Conservation (phyloP, 495 filamentous ascomycete species). For the Chaetomium cochliodes region DNA sequence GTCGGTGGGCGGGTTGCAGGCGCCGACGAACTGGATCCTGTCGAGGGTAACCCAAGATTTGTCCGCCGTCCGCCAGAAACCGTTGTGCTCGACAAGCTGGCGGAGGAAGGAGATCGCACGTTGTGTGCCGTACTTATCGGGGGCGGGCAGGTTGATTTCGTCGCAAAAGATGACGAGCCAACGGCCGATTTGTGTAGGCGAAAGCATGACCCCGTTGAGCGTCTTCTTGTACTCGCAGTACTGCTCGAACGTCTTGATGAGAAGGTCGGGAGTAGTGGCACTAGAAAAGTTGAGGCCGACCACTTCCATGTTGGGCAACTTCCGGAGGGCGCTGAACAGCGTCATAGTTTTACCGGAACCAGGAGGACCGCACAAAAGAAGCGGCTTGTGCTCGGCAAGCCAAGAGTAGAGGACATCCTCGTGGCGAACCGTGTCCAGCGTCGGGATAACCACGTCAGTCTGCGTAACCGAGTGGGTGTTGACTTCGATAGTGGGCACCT, state of each 20-base stretch:
- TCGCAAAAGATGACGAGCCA: slow-evolving; percentile 99
- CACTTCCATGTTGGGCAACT: slow-evolving; percentile 96
- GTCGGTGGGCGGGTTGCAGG: slow-evolving; percentile 98
- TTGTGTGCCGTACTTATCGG: slow-evolving; percentile 96
- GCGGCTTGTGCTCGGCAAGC: slow-evolving; percentile 96
- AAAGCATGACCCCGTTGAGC: slow-evolving; percentile 90
- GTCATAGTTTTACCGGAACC: slow-evolving; percentile 99
- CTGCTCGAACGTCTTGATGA: slow-evolving; percentile 98
- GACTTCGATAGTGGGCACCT: slow-evolving; percentile 91
- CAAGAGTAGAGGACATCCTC: slow-evolving; percentile 98
- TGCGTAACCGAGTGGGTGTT: slow-evolving; percentile 97
- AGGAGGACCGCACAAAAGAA: slow-evolving; percentile 93
- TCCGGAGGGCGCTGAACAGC: slow-evolving; percentile 91
- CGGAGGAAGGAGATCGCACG: slow-evolving; percentile 94
- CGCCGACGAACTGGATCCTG: slow-evolving; percentile 97
- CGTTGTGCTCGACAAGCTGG: slow-evolving; percentile 96
- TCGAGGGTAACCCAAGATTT: slow-evolving; percentile 98
- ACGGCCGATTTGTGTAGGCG: slow-evolving; percentile 91
- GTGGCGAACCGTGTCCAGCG: slow-evolving; percentile 92
- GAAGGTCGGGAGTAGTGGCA: slow-evolving; percentile 92
- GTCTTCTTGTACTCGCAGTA: slow-evolving; percentile 99
- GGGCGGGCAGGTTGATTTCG: slow-evolving; percentile 98
- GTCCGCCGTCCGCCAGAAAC: slow-evolving; percentile 96
- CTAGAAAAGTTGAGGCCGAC: slow-evolving; percentile 99
- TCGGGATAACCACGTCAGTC: slow-evolving; percentile 97